Evolutionary conservation across 1,284 basidiomycete species (phyloP), one percentile per base, ranked within the genome.

Genomic region (Laetiporus sulphureus): DNA sequence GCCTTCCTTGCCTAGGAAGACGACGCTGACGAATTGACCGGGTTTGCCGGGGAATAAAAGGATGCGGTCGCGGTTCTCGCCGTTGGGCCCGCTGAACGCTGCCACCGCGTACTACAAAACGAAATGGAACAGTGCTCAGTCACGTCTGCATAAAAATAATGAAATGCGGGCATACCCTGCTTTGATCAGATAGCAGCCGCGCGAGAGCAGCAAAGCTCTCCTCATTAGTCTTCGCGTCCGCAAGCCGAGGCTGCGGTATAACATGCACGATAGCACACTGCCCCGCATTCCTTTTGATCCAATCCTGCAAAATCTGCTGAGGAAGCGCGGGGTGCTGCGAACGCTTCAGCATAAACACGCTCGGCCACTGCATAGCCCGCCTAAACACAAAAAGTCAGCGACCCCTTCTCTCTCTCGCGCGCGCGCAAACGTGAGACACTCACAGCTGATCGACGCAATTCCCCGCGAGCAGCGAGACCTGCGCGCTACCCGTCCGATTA

Each of bases 1-100:
- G 2, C 79, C 80, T 0, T 78, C 78, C 0, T 65, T 70, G 1
- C 67, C 34, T 0, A 74, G 72, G 55, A 83, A 85, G 40, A 73
- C 69, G 0, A 72, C 73, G 7, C 71, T 79, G 3, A 59, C 62
- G 12, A 82, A 59, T 16, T 54, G 47, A 7, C 46, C 52, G 4
- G 25, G 25, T 16, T 52, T 52, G 15, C 67, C 41, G 2, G 73
- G 61, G 50, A 82, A 76, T 22, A 85, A 60, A 5, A 84, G 58
- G 1, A 77, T 61, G 33, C 73, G 77, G n/a, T n/a, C n/a, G n/a
- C n/a, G n/a, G n/a, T 29, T 67, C 67, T 23, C 66, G 65, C 23
- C 64, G 61, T 3, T 48, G 52, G 3, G n/a, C 6, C 1, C 71
- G 63, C 64, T 0, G 72, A 82, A 85, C 13, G 69, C 65, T 4